These are phyloP conservation scores for Scenedesmus sp. DNA, from an alignment of 163 green algal species.

Conservation along the genomic window DNA sequence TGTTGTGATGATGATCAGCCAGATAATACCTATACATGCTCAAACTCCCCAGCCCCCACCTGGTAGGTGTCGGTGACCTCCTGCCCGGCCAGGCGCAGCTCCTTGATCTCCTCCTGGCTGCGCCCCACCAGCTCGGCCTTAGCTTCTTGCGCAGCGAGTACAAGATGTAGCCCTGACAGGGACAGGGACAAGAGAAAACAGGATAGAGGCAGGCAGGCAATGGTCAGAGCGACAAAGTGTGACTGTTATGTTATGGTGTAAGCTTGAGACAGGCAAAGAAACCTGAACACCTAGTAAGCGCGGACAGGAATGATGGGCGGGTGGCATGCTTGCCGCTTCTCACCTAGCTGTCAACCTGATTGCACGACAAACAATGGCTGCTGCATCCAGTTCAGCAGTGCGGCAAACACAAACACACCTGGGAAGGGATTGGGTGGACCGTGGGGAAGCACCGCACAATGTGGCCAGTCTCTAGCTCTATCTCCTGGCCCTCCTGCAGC, in stretches of 20 bases:
- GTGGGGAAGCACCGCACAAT: slow-evolving; percentile 73
- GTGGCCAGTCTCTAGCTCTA: slow-evolving; percentile 65
- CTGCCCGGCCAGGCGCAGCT: slow-evolving; percentile 63
- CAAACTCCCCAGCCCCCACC: slow-evolving; percentile 29
- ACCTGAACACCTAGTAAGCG: neutral
- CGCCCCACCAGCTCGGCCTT: slow-evolving; percentile 65
- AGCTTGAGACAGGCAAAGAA: neutral
- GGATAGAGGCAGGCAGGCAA: neutral
- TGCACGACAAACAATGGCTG: neutral
- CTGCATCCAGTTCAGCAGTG: neutral
- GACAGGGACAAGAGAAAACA: neutral
- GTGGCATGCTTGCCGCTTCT: neutral
- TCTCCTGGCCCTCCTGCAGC: slow-evolving; percentile 64
- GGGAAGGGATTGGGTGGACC: slow-evolving; percentile 73
- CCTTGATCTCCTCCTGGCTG: slow-evolving; percentile 69
- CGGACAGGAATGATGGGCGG: neutral
- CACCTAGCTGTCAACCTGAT: no score
- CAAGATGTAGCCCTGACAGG: slow-evolving; percentile 75
- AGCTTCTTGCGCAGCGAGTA: slow-evolving; percentile 78
- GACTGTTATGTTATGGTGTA: neutral
- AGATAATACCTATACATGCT: no score
- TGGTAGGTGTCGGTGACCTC: slow-evolving; percentile 72
- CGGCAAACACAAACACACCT: slow-evolving; percentile 53
- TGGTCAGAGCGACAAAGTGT: neutral
- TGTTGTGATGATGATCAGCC: no score